A percentile compares a stretch with the other conserved stretches of the same genome.
Conservation (phyloP, 768 basidiomycete species). For the Boletus vermiculosoides region DNA sequence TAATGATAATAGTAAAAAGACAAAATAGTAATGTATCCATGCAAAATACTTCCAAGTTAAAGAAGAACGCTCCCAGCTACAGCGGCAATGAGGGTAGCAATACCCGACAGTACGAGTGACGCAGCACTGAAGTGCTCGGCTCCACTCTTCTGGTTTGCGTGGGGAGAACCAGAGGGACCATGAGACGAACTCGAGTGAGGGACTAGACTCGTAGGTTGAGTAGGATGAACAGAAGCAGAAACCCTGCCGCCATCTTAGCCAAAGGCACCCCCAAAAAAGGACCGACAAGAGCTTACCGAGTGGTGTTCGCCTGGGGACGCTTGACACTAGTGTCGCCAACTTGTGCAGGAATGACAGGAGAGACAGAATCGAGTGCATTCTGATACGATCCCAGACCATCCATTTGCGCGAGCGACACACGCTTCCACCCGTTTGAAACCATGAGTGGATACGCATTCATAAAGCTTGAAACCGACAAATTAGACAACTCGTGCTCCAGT, state of each 20-base stretch:
- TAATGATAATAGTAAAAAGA: not conserved
- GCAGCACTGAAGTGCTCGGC: conserved; percentile 26
- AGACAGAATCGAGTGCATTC: conserved; percentile 39
- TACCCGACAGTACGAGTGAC: conserved; percentile 24
- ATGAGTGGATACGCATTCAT: conserved; percentile 63
- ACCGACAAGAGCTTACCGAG: conserved; percentile 9
- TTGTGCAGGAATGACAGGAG: conserved; percentile 25
- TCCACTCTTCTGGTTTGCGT: conserved; percentile 35
- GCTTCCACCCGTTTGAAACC: conserved; percentile 67
- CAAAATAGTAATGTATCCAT: conserved; percentile 15
- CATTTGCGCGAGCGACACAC: conserved; percentile 51
- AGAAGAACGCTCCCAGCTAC: conserved; percentile 24
- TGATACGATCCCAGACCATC: conserved; percentile 44
- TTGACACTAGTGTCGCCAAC: conserved; percentile 21
- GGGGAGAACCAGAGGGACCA: conserved; percentile 20
- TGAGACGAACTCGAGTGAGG: conserved; percentile 13
- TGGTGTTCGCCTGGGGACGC: conserved; percentile 16
- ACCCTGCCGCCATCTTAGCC: conserved; percentile 6
- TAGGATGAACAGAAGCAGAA: not conserved
- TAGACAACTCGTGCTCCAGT: conserved; percentile 79
- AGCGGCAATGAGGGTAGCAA: conserved; percentile 24
- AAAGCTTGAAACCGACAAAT: conserved; percentile 63
- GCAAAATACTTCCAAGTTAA: conserved; percentile 5
- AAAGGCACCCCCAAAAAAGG: not conserved
- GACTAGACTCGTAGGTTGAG: not conserved